These are phyloP conservation scores for Lolium multiflorum DNA, from an alignment of 176 grass and related monocot species.

Conservation along the genomic window DNA sequence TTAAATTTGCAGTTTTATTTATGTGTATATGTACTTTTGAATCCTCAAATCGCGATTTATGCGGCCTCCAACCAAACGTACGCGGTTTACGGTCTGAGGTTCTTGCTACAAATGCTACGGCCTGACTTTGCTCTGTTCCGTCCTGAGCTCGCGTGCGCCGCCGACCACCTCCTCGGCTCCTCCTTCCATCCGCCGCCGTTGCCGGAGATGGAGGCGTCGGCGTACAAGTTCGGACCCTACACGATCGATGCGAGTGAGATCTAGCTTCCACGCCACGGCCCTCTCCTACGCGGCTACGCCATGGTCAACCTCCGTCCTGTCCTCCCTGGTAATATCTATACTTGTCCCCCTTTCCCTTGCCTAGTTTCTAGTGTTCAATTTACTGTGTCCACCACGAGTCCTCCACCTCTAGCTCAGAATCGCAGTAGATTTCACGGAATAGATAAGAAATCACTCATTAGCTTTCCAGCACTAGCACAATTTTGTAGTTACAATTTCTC, in stretches of 20 bases:
- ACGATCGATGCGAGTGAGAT: constrained; percentile 72
- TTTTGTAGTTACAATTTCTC: not conserved
- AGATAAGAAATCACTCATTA: not conserved
- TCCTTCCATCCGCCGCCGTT: not conserved
- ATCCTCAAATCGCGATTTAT: too few species aligned
- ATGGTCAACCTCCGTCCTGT: constrained; percentile 91
- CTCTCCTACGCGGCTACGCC: constrained; percentile 82
- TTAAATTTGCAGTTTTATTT: too few species aligned
- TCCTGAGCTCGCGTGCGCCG: too few species aligned
- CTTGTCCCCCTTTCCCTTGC: not conserved
- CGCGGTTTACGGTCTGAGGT: too few species aligned
- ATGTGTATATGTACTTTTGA: too few species aligned
- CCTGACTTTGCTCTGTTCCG: too few species aligned
- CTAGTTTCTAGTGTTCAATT: not conserved
- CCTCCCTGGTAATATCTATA: constrained; percentile 53
- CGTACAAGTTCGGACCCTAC: constrained; percentile 57
- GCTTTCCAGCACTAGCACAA: not conserved
- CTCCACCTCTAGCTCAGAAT: not conserved
- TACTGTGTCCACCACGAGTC: not conserved
- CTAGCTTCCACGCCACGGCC: constrained; percentile 72
- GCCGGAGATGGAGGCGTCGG: not conserved
- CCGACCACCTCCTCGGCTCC: too few species aligned
- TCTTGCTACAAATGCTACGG: too few species aligned
- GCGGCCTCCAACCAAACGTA: too few species aligned
- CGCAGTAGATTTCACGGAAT: not conserved